These are phyloP conservation scores for Fusarium chuoi DNA, from an alignment of 2,329 filamentous ascomycete genomes.

Conservation along the genomic window DNA sequence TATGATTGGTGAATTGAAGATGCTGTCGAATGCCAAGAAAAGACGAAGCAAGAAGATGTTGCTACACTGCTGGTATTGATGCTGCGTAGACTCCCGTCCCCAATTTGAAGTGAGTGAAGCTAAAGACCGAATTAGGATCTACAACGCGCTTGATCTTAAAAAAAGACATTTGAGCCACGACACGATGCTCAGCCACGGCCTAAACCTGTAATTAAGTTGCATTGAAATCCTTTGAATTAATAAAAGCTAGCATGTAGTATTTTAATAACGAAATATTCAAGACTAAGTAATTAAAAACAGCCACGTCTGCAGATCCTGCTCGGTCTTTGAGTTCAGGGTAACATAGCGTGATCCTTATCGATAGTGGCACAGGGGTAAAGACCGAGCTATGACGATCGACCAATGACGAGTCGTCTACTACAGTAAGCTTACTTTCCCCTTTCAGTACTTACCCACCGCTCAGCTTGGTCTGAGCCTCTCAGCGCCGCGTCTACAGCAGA, in stretches of 20 bases:
- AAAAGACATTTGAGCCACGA: no score
- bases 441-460: accelerated
- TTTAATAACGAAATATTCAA: accelerated
- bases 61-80: not conserved
- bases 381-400: accelerated
- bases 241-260: accelerated
- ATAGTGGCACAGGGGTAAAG: not conserved
- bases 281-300: accelerated
- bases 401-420: accelerated
- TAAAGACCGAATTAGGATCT: not conserved
- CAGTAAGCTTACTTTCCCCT: not conserved
- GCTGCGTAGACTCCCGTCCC: accelerated
- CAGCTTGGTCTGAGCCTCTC: not conserved
- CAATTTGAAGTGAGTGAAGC: no score
- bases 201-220: accelerated
- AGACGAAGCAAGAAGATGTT: no score
- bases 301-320: accelerated
- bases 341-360: not conserved
- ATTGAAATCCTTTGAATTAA: accelerated
- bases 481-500: not conserved
- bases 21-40: accelerated
- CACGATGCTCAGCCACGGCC: not conserved
- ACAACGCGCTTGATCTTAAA: accelerated
- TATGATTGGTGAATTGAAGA: accelerated
- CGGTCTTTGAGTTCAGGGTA: not conserved